Base-by-base conservation (phyloP, 495 filamentous ascomycete species). In the Friedmanniomyces simplex region DNA sequence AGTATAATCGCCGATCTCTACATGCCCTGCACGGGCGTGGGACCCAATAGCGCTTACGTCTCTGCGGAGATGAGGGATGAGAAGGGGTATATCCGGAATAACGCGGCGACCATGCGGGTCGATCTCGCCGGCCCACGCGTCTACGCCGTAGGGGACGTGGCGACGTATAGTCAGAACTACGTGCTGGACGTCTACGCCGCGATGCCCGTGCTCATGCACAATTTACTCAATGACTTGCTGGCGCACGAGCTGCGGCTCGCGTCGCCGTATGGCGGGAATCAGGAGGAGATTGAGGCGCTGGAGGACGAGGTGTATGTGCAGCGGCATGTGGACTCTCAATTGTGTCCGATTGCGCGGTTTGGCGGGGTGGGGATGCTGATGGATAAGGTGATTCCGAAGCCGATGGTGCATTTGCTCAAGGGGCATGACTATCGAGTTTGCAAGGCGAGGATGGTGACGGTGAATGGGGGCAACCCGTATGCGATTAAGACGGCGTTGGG, bases 131-230 rank as follows among this genome's bases (percentile, higher is more conserved):
- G 56, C 22, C 50, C 52, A 20, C 22, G 64, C 8, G 52, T 67
- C 20, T 70, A 67, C 54, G 62, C 64, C 43, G 42, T 66, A 28
- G 68, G 66, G 42, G 66, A 70, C 58, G 64, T 64, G 54, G 67
- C 66, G 22, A 34, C 41, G 46, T 70, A 67, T 50, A 55, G 42
- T n/a, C 60, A 52, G 36, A 68, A 68, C 43, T 63, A 52, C 46
- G 37, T 67, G 2, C 50, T 59, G 11, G 68, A 68, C 34, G 64
- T 69, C 41, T 68, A 68, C 50, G 66, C 63, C 11, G 63, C 66
- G 4, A 52, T 67, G 13, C 66, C 66, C 6, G 53, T 61, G 41
- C 60, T 70, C 34, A 61, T 67, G 62, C 46, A 61, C 41, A 70
- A 68, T 54, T 59, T 70, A 42, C 20, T 41, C 20, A 68, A 65